A percentile compares a stretch with the other conserved stretches of the same genome.
Conservation (phyloP, 2,329 filamentous ascomycete species). For the Aspergillus neoniger region DNA sequence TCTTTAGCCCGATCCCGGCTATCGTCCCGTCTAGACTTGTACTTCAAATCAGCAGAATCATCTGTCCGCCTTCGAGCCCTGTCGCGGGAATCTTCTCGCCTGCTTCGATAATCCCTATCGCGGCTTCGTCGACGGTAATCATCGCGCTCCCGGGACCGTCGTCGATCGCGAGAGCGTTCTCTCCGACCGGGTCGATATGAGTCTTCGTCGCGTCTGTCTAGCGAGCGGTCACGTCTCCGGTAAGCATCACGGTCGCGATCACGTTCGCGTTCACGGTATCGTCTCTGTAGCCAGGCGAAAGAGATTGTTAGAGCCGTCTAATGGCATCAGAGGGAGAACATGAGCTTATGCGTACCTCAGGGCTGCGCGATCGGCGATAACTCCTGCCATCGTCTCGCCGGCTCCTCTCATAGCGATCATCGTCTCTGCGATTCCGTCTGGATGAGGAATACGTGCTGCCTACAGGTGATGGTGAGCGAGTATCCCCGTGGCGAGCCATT, state of each 20-base stretch:
- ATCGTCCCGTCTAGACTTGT: slow-evolving; percentile 67
- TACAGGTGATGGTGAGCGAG: slow-evolving; percentile 91
- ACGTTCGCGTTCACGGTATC: slow-evolving; percentile 51
- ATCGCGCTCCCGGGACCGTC: slow-evolving; percentile 59
- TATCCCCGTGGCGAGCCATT: slow-evolving; percentile 64
- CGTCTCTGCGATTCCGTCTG: slow-evolving; percentile 61
- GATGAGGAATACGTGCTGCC: slow-evolving; percentile 76
- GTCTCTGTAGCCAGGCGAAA: slow-evolving; percentile 48
- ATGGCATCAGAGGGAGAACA: neutral
- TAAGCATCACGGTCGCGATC: slow-evolving; percentile 61
- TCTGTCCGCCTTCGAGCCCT: slow-evolving; percentile 65
- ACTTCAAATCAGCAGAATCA: slow-evolving; percentile 69
- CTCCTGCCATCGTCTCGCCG: slow-evolving; percentile 54
- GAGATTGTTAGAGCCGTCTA: slow-evolving; percentile 15
- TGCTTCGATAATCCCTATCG: slow-evolving; percentile 67
- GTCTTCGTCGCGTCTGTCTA: slow-evolving; percentile 58
- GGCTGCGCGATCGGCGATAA: slow-evolving; percentile 51
- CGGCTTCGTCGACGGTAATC: slow-evolving; percentile 64
- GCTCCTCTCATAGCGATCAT: slow-evolving; percentile 55
- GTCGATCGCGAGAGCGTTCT: slow-evolving; percentile 66
- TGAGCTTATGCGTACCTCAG: slow-evolving; percentile 43
- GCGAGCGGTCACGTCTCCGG: slow-evolving; percentile 69
- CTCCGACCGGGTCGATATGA: slow-evolving; percentile 63
- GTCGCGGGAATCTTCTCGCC: slow-evolving; percentile 74
- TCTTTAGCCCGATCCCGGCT: slow-evolving; percentile 60